phyloP scores from a whole-genome alignment of 345 rosid species.

The Pistacia atlantica region DNA sequence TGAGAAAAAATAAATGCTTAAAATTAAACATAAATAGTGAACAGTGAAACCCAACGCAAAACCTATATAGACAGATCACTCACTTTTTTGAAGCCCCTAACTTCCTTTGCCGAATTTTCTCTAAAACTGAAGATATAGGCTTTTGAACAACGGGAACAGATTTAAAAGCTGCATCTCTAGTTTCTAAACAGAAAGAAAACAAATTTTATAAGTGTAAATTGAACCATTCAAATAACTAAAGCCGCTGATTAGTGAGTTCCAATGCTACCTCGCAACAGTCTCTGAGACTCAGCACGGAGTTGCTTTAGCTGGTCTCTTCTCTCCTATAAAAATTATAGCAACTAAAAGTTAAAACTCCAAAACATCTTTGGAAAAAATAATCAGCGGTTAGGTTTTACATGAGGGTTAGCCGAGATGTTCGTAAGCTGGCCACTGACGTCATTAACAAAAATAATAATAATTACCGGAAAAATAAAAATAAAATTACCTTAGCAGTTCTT shows the following conservation, averaged over 20 bases:
- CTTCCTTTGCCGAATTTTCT: conserved; percentile 82
- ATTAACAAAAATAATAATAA: background rate
- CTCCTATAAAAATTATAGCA: conserved; percentile 42
- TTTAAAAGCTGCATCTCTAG: conserved; percentile 74
- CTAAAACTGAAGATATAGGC: conserved; percentile 79
- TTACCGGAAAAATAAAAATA: background rate
- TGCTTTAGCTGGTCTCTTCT: conserved; percentile 63
- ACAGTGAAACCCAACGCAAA: background rate
- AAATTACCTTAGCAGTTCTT: conserved; percentile 49
- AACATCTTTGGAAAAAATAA: background rate
- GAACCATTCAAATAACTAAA: conserved; percentile 7
- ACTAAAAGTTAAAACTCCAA: conserved; percentile 8
- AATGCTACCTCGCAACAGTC: conserved; percentile 70
- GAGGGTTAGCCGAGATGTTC: no score
- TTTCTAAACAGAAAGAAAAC: conserved; percentile 45
- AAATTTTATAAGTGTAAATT: background rate
- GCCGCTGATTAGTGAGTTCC: background rate
- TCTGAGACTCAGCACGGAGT: conserved; percentile 83
- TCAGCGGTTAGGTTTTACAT: background rate
- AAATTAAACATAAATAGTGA: background rate
- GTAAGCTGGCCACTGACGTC: no score
- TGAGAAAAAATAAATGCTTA: background rate
- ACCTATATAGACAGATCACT: conserved; percentile 22
- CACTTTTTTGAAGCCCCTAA: conserved; percentile 73
- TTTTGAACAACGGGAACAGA: conserved; percentile 65